Percentiles rank a stretch among this genome's conserved stretches.
These are phyloP conservation scores for Dipteronia sinensis DNA, from an alignment of 345 rosid genomes.

Conservation along the genomic window DNA sequence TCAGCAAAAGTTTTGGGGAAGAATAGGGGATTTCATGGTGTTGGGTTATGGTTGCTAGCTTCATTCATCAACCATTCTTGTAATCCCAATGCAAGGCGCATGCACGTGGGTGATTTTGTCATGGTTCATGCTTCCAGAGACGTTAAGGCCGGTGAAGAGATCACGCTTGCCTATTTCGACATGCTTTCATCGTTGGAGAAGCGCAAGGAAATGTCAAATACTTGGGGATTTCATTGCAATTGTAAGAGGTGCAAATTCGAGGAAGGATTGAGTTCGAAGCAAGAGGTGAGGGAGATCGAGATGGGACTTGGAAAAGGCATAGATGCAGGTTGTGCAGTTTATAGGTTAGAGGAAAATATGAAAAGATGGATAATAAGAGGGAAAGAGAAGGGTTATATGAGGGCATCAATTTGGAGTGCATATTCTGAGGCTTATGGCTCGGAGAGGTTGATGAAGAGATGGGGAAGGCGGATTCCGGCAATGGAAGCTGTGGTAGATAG, in stretches of 20 bases:
- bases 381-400: slow-evolving; percentile 67
- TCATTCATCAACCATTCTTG: slow-evolving; percentile 92
- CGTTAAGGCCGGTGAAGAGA: slow-evolving; percentile 80
- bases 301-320: slow-evolving; percentile 57
- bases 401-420: slow-evolving; percentile 79
- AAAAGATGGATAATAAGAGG: slow-evolving; percentile 71
- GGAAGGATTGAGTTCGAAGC: slow-evolving; percentile 42
- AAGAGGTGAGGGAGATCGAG: slow-evolving; percentile 58
- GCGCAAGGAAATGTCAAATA: slow-evolving; percentile 59
- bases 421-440: slow-evolving; percentile 56
- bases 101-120: slow-evolving; percentile 71
- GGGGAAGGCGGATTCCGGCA: slow-evolving; percentile 72
- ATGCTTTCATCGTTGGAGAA: slow-evolving; percentile 48
- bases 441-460: slow-evolving; percentile 57
- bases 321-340: slow-evolving; percentile 55
- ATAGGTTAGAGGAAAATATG: slow-evolving; percentile 72
- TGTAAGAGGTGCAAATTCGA: slow-evolving; percentile 78
- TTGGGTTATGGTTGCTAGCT: slow-evolving; percentile 74
- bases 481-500: slow-evolving; percentile 54
- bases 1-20: slow-evolving; percentile 78
- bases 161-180: slow-evolving; percentile 72
- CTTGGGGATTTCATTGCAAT: slow-evolving; percentile 74
- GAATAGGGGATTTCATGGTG: slow-evolving; percentile 73
- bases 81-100: slow-evolving; percentile 64
- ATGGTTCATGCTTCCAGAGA: slow-evolving; percentile 78